Conservation (phyloP, 805 yeast genomes). For the Kuraishia cidri region DNA sequence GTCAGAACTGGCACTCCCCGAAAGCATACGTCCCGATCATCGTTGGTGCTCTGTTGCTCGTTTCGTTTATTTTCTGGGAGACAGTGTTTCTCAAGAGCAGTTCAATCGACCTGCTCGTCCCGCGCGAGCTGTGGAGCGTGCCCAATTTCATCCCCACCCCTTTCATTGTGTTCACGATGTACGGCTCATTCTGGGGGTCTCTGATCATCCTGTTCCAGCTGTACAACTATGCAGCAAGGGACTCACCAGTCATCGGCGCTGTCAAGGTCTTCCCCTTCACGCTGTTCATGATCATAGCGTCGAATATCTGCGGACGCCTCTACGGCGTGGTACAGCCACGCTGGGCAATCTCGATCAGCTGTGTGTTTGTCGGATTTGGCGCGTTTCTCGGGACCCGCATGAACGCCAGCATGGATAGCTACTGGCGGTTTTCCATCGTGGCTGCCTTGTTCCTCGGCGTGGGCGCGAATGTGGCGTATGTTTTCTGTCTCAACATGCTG, state of each 20-base stretch:
- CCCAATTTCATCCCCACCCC: conserved; percentile 11
- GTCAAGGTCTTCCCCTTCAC: conserved; percentile 1
- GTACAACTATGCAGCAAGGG: neutral
- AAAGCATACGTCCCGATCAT: conserved; percentile 29
- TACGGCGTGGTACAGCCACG: conserved; percentile 1
- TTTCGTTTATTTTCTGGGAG: conserved; percentile 21
- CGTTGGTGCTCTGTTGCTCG: conserved; percentile 24
- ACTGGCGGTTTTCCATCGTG: neutral
- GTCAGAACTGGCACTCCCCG: conserved; percentile 30
- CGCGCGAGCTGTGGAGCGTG: conserved; percentile 15
- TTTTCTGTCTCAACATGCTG: conserved; percentile 1
- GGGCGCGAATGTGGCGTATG: neutral
- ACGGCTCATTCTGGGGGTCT: neutral
- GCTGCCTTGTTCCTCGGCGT: neutral
- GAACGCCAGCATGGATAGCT: neutral
- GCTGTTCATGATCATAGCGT: neutral
- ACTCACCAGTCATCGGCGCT: neutral
- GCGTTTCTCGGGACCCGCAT: neutral
- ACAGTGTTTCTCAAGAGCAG: too few relatives aligned
- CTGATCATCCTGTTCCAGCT: neutral
- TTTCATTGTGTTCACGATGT: neutral
- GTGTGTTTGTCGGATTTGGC: neutral
- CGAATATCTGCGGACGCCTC: neutral
- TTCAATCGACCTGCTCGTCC: conserved; percentile 18
- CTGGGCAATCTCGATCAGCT: neutral